phyloP scores from a whole-genome alignment of 1,284 basidiomycete species.

The Microbotryum violaceum region DNA sequence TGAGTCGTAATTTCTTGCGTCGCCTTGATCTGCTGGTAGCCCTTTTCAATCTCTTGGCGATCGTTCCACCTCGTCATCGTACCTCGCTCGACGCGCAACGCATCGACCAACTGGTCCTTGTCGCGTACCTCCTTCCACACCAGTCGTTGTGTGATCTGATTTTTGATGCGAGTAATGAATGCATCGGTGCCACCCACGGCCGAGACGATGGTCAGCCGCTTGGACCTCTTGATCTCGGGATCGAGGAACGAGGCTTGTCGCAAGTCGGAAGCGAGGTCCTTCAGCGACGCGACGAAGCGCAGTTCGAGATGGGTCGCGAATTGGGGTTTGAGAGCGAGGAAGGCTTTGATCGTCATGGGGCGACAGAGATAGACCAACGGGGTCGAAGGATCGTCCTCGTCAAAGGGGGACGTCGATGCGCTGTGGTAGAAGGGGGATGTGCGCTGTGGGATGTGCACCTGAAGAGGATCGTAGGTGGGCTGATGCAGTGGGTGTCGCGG shows the following conservation, averaged over 20 bases:
- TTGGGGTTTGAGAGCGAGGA: conserved; percentile 1
- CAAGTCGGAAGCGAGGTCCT: conserved; percentile 10
- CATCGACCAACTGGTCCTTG: conserved; percentile 10
- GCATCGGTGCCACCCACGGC: conserved; percentile 20
- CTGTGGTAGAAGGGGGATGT: too few relatives aligned
- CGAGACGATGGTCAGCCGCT: conserved; percentile 11
- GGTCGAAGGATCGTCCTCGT: conserved; percentile 10
- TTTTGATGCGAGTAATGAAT: conserved; percentile 5
- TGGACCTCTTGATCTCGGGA: background rate
- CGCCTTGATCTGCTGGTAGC: conserved; percentile 3
- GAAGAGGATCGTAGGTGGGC: too few relatives aligned
- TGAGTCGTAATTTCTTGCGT: conserved; percentile 10
- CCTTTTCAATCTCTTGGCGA: background rate
- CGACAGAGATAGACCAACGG: conserved; percentile 18
- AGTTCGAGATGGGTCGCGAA: conserved; percentile 9
- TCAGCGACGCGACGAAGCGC: conserved; percentile 13
- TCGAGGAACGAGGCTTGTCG: background rate
- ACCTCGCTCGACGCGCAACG: background rate
- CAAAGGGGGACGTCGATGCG: too few relatives aligned
- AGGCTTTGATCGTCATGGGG: conserved; percentile 11
- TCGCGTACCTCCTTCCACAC: conserved; percentile 18
- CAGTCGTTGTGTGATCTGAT: background rate
- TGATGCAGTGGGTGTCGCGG: too few relatives aligned
- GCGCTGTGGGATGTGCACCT: too few relatives aligned
- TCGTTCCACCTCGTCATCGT: background rate